Evolutionary conservation across 2,329 filamentous ascomycete genomes (phyloP), one percentile per base, ranked within the genome.

Genomic region (Beauveria australis): DNA sequence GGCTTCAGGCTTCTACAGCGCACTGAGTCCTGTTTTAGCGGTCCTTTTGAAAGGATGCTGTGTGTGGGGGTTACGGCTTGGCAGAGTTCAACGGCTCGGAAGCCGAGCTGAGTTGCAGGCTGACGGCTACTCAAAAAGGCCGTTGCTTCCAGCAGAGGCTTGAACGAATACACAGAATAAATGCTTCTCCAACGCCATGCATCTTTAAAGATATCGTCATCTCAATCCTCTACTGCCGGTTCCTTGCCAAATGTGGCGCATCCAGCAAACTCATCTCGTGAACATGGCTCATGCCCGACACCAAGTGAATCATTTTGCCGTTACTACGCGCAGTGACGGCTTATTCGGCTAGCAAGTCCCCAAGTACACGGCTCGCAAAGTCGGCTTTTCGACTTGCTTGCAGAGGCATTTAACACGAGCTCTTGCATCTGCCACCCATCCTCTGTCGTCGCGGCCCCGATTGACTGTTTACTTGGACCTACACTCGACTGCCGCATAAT

Each of bases 31-130:
- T 40, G 26, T 24, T 47, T 22, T 22, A 57, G 54, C 30, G 54
- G 30, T 48, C 26, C 7, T 24, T 33, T 22, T 28, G 28, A 56
- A 14, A 24, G 26, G 54, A 49, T 56, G 44, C 30, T 2, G 19
- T 5, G 19, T 26, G 54, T 57, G 44, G 44, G 49, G 28, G n/a
- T 9, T 18, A 30, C 26, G 1, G 3, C 28, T 57, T 37, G 46
- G 46, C 43, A 37, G 19, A 26, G 37, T 18, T 28, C 46, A 59
- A 59, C 46, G 55, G 47, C 55, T 59, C 55, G 55, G 55, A 51
- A n/a, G 47, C 55, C 55, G 55, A 59, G 55, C 9, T 18, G 6
- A 37, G 12, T 51, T 28, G 33, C 30, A 51, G 22, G 55, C 52
- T 16, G 22, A 19, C 12, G 26, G 30, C 3, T 6, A n/a, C 12